phyloP scores from a whole-genome alignment of 306 rosid species.

The Mucuna pruriens region DNA sequence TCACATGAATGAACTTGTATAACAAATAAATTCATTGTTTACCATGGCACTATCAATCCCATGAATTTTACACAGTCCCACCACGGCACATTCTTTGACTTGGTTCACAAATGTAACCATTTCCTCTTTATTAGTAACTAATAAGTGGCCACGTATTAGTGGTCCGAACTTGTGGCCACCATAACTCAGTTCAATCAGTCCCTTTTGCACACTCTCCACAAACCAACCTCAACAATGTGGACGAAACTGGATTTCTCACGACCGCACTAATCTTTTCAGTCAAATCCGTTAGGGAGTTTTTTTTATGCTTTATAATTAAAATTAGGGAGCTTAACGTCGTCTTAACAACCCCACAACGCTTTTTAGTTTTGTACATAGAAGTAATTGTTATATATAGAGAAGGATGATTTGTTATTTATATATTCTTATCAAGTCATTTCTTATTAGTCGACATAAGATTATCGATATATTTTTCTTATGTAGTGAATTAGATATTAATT shows the following conservation, averaged over 20 bases:
- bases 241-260: neutral
- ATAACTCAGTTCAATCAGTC: neutral
- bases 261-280: neutral
- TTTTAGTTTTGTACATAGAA: too few species aligned
- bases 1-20: neutral
- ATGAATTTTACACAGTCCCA: neutral
- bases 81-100: neutral
- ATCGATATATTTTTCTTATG: too few species aligned
- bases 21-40: neutral
- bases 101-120: neutral
- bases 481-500: too few species aligned
- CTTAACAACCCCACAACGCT: neutral
- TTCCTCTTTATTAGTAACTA: neutral
- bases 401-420: too few species aligned
- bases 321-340: neutral
- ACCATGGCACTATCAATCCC: neutral
- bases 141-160: neutral
- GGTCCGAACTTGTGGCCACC: neutral
- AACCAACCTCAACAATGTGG: neutral
- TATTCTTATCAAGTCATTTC: too few species aligned
- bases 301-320: neutral
- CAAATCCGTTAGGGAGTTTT: neutral
- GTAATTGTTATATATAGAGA: too few species aligned
- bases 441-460: too few species aligned
- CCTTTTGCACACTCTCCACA: neutral